Conservation (phyloP, 371 early-diverging fungal species). For the Sporodiniella umbellata region DNA sequence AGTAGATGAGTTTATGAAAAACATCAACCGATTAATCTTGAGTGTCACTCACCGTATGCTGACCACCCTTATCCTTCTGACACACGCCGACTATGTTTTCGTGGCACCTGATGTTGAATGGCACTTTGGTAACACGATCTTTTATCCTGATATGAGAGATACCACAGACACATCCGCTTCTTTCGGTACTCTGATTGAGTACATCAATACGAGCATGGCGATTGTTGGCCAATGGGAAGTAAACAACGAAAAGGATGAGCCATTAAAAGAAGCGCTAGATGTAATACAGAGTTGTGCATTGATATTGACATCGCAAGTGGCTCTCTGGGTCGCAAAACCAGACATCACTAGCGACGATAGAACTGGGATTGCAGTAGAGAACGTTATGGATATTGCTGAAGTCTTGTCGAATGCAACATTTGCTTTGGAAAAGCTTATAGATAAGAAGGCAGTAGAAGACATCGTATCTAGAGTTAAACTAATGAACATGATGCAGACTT, state of each 20-base stretch:
- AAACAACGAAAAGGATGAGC: not conserved
- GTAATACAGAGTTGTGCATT: conserved; percentile 26
- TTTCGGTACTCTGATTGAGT: conserved; percentile 35
- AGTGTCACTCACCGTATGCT: conserved; percentile 9
- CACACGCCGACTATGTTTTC: conserved; percentile 19
- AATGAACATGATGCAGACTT: conserved; percentile 7
- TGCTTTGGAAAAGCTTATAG: conserved; percentile 10
- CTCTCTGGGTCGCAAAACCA: conserved; percentile 38
- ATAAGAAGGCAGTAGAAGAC: conserved; percentile 1
- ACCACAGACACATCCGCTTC: conserved; percentile 12
- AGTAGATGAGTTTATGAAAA: conserved; percentile 12
- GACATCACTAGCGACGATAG: conserved; percentile 15
- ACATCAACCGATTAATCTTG: not conserved
- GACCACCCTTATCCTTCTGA: conserved; percentile 20
- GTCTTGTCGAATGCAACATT: conserved; percentile 11
- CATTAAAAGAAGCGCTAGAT: conserved; percentile 8
- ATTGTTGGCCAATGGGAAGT: conserved; percentile 23
- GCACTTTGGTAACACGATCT: conserved; percentile 37
- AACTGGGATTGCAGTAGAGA: conserved; percentile 27
- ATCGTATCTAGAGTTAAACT: conserved; percentile 4
- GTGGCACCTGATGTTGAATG: conserved; percentile 16
- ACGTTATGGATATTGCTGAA: conserved; percentile 24
- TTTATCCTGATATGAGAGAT: conserved; percentile 23
- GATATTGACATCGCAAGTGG: conserved; percentile 26
- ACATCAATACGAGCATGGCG: conserved; percentile 18